phyloP scores from a whole-genome alignment of 2,329 filamentous ascomycete genomes.

The Mariannaea elegans region DNA sequence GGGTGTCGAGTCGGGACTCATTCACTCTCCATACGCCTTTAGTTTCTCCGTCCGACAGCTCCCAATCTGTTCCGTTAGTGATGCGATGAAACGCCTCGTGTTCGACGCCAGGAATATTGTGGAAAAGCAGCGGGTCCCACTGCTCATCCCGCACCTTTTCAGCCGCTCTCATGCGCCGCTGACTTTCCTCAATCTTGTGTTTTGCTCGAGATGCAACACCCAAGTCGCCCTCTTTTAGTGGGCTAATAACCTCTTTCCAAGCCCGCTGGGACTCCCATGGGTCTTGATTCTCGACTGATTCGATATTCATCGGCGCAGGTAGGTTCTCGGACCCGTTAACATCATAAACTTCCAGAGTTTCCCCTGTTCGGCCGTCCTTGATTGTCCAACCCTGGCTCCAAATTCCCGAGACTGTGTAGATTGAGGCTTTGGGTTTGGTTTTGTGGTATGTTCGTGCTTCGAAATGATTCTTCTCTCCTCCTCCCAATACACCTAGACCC shows the following conservation, averaged over 20 bases:
- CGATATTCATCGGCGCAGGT: constrained; percentile 45
- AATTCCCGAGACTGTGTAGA: constrained; percentile 26
- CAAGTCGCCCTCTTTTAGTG: constrained; percentile 79
- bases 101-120: not conserved
- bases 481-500: constrained; percentile 52
- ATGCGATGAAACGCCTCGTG: constrained; percentile 25
- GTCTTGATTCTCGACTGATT: constrained; percentile 72
- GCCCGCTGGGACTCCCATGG: constrained; percentile 82
- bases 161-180: constrained; percentile 76
- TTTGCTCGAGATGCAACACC: constrained; percentile 77
- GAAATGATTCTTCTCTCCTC: constrained; percentile 52
- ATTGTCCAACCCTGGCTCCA: constrained; percentile 37
- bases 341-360: constrained; percentile 47
- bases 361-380: constrained; percentile 43
- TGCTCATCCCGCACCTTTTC: constrained; percentile 61
- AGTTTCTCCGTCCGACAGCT: constrained; percentile 23
- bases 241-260: constrained; percentile 80
- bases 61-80: constrained; percentile 18
- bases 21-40: constrained; percentile 32
- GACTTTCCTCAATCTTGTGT: constrained; percentile 81
- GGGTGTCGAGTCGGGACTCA: constrained; percentile 3
- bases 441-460: constrained; percentile 53
- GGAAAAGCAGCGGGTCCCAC: constrained; percentile 33
- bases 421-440: constrained; percentile 39
- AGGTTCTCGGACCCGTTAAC: constrained; percentile 45